A percentile compares a stretch with the other conserved stretches of the same genome.
Conservation (phyloP, 768 basidiomycete species). For the Xerocomellus chrysenteron region DNA sequence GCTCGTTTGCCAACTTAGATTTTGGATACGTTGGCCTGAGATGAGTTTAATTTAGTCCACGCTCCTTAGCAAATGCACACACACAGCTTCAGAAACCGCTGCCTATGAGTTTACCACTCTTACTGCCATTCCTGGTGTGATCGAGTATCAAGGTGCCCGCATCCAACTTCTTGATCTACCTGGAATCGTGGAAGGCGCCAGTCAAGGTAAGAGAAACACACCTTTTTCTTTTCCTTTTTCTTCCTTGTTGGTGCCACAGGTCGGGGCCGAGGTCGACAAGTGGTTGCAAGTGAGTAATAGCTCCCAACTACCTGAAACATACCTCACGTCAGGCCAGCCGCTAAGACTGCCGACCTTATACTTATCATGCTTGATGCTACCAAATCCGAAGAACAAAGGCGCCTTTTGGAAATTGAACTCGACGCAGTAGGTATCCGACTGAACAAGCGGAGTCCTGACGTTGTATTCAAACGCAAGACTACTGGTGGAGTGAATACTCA, state of each 20-base stretch:
- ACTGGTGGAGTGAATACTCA: conserved; percentile 76
- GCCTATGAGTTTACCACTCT: conserved; percentile 96
- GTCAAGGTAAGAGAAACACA: conserved; percentile 49
- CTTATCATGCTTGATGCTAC: conserved; percentile 92
- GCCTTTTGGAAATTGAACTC: conserved; percentile 86
- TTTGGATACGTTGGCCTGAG: conserved; percentile 2
- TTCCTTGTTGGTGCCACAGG: conserved; percentile 36
- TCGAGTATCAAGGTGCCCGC: conserved; percentile 91
- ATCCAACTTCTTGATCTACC: conserved; percentile 95
- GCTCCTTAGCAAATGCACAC: conserved; percentile 85
- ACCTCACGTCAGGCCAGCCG: conserved; percentile 43
- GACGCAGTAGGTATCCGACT: conserved; percentile 96
- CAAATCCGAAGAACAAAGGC: conserved; percentile 88
- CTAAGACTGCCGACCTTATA: conserved; percentile 92
- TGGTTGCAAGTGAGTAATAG: conserved; percentile 71
- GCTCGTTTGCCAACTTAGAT: conserved; percentile 29
- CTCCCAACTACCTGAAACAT: not conserved
- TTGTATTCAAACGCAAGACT: conserved; percentile 91
- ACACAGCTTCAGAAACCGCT: conserved; percentile 85
- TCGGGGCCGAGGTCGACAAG: conserved; percentile 91
- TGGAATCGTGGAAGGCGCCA: conserved; percentile 93
- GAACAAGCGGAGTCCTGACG: conserved; percentile 88
- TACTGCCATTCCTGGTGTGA: conserved; percentile 94
- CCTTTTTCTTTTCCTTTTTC: no score
- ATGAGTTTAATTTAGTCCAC: conserved; percentile 61